Conservation (phyloP, 768 basidiomycete genomes). For the Galerina marginata region DNA sequence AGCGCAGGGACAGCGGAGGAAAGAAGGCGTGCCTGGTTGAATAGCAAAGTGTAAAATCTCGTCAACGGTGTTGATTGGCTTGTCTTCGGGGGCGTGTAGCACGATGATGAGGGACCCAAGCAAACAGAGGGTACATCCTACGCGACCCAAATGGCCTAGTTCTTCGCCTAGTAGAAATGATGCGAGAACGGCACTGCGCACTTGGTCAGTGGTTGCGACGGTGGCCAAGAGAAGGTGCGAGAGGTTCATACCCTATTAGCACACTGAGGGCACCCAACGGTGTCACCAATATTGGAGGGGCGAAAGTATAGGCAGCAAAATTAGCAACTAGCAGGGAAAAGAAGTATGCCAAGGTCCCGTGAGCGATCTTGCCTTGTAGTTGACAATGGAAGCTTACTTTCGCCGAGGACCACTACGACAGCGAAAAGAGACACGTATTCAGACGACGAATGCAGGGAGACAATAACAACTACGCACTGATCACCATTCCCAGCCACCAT, state of each 20-base stretch:
- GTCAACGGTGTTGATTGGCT: conserved; percentile 89
- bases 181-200: conserved; percentile 84
- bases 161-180: conserved; percentile 93
- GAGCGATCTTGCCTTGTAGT: conserved; percentile 1
- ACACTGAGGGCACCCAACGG: conserved; percentile 97
- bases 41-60: conserved; percentile 92
- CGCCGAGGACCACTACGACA: conserved; percentile 83
- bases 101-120: conserved; percentile 94
- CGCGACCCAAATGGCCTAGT: conserved; percentile 89
- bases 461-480: conserved; percentile 62
- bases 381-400: conserved; percentile 58
- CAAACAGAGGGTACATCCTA: conserved; percentile 84
- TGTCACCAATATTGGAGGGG: conserved; percentile 97
- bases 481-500: conserved; percentile 97
- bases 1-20: not conserved
- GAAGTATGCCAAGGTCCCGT: conserved; percentile 1
- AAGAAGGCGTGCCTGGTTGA: conserved; percentile 73
- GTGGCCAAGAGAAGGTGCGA: conserved; percentile 1
- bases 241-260: conserved; percentile 82
- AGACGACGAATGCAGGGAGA: conserved; percentile 3
- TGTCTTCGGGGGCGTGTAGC: conserved; percentile 96
- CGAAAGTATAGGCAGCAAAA: conserved; percentile 97
- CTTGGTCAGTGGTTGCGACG: not conserved
- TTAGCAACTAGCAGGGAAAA: conserved; percentile 62
- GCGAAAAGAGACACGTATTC: conserved; percentile 6